Base-by-base conservation (phyloP, 208 protist species). In the Vickermania ingenoplastis region DNA sequence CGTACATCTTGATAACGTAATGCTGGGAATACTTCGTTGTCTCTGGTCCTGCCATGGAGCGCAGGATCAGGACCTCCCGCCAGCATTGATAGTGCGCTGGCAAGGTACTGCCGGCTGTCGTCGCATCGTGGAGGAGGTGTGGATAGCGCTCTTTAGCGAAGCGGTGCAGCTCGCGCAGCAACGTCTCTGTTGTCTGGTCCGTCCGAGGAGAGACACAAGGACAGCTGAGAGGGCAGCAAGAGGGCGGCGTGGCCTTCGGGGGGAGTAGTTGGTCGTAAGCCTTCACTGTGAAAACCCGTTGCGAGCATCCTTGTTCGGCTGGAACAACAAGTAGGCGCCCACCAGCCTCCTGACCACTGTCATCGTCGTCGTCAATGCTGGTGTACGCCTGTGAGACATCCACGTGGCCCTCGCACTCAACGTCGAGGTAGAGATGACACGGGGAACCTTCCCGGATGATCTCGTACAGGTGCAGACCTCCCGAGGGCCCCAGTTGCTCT, bases 381-480 rank as follows among this genome's bases (percentile, higher is more conserved):
- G 67, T 48, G 2, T 72, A 52, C 4, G 41, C 49, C 22, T 65
- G 57, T 7, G 72, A 28, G 2, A 52, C 69, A 3, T 61, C 61
- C 51, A 66, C 69, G 53, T 94, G 68, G 1, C 14, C 50, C 24
- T 81, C 79, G 7, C 81, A 65, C 57, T 94, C 87, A n/a, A 94
- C 82, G 62, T 94, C 87, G n/a, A 94, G 73, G 63, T 89, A 94
- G 21, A 91, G 53, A 54, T 89, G 83, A 57, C 87, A 94, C 1
- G 77, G 77, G 2, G 53, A 24, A 1, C 63, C 64, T 41, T 83
- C 87, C 24, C 87, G 81, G 54, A 94, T 83, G 41, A 94, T 74
- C 55, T 94, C 87, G 69, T 94, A 94, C 26, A 94, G 56, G 59
- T 94, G 87, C 36, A 79, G 73, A 66, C 91, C 81, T 17, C 11